Evolutionary conservation across 2,329 filamentous ascomycete species (phyloP).

Genomic region (Curvularia hawaiiensis): DNA sequence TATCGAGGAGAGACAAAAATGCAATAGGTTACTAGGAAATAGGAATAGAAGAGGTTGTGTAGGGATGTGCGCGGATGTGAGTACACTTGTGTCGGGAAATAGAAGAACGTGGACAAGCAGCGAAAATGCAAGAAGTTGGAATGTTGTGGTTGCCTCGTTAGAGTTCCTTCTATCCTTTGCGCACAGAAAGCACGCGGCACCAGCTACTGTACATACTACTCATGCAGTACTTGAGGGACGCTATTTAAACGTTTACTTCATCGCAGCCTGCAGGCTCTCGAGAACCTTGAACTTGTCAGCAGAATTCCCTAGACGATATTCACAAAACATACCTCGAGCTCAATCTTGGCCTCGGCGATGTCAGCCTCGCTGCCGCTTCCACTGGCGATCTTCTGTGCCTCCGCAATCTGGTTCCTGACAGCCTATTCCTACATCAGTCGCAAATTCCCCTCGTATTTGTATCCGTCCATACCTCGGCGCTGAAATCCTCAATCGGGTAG

Average conservation of each 20-base stretch:
- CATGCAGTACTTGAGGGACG: constrained; percentile 33
- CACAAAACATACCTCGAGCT: constrained; percentile 78
- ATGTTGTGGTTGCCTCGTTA: constrained; percentile 32
- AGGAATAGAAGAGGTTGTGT: constrained; percentile 15
- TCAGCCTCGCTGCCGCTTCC: constrained; percentile 95
- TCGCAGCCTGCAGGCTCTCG: constrained; percentile 78
- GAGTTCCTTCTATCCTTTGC: constrained; percentile 44
- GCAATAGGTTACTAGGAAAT: constrained; percentile 22
- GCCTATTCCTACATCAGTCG: constrained; percentile 54
- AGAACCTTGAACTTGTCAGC: constrained; percentile 67
- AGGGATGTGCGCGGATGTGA: constrained; percentile 25
- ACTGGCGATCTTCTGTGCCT: constrained; percentile 92
- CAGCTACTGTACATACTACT: constrained; percentile 17
- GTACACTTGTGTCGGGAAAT: constrained; percentile 23
- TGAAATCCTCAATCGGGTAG: constrained; percentile 94
- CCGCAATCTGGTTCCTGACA: constrained; percentile 85
- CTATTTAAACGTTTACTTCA: constrained; percentile 72
- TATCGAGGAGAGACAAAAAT: constrained; percentile 9
- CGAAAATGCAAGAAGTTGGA: constrained; percentile 17
- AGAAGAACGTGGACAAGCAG: constrained; percentile 6
- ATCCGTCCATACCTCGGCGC: constrained; percentile 66
- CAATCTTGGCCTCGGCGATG: constrained; percentile 98
- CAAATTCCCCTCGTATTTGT: background rate
- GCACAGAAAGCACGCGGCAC: constrained; percentile 33
- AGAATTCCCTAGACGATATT: constrained; percentile 13